Conservation (phyloP, 805 yeast species). For the Candida boleticola region DNA sequence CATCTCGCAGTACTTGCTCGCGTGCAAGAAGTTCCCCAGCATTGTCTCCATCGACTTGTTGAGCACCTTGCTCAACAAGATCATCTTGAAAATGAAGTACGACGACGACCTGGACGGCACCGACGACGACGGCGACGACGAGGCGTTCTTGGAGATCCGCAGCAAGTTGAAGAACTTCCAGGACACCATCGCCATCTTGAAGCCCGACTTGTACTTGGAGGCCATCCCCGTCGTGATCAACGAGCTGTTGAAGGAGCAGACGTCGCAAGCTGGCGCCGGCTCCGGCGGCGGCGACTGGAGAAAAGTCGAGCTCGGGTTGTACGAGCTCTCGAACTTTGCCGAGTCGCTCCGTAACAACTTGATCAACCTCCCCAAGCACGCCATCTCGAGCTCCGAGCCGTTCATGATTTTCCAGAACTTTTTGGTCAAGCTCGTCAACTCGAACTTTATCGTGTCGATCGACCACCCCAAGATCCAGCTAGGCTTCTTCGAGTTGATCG, state of each 20-base stretch:
- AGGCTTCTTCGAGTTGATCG: constrained; percentile 78
- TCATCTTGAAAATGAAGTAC: constrained; percentile 75
- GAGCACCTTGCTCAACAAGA: constrained; percentile 60
- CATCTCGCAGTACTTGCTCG: constrained; percentile 67
- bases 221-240: constrained; percentile 61
- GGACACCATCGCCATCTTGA: constrained; percentile 65
- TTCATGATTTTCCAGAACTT: constrained; percentile 60
- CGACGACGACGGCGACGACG: constrained; percentile 65
- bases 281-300: constrained; percentile 60
- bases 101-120: constrained; percentile 71
- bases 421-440: constrained; percentile 52
- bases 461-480: constrained; percentile 82
- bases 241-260: constrained; percentile 37
- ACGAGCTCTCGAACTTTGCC: constrained; percentile 72
- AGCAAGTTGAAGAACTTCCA: constrained; percentile 72
- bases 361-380: constrained; percentile 66
- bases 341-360: constrained; percentile 78
- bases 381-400: constrained; percentile 65
- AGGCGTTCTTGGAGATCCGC: constrained; percentile 80
- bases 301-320: constrained; percentile 80
- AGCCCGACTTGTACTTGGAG: constrained; percentile 60
- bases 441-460: constrained; percentile 44
- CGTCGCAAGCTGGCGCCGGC: no score
- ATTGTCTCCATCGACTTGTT: constrained; percentile 48
- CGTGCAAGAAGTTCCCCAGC: constrained; percentile 55